Evolutionary conservation across 768 basidiomycete species (phyloP), one percentile per base, ranked within the genome.

Genomic region (Boletus sp.): DNA sequence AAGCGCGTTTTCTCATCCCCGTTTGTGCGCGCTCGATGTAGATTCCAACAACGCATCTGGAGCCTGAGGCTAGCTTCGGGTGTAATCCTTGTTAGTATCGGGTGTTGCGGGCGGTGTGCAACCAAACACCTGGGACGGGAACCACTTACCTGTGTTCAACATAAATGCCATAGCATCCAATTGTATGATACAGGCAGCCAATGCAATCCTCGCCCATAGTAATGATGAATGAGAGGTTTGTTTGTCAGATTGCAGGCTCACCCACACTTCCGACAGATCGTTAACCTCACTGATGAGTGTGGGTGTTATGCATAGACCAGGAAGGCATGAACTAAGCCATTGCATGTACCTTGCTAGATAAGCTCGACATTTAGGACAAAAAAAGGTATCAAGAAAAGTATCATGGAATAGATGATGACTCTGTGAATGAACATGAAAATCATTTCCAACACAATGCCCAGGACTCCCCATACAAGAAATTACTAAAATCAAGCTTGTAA

Each of bases 381-480:
- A 27, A 32, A 25, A 6, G 11, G 14, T 41, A 27, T 15, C 25
- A 3, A 21, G 23, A 17, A 6, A 27, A 27, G 15, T 33, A 23
- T 23, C 7, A 17, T 33, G 5, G 2, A 21, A 23, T 5, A 23
- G 11, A 25, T 25, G 5, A 54, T 19, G n/a, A n/a, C 17, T 41
- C 21, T 33, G 10, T n/a, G 7, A 17, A 11, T 27, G 7, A 38
- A 14, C 17, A 33, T 4, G 15, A n/a, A 11, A 30, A 25, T 54
- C 29, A 64, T 46, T 55, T 59, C 63, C 63, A 65, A 14, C 63
- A 64, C 4, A 15, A 34, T 0, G 4, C 1, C 63, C 63, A 65
- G 13, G 64, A 62, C 15, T 65, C 50, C n/a, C 63, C 63, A 54
- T 59, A 50, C 2, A 23, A 5, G 40, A 51, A 65, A 19, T 49